These are phyloP conservation scores for Seiridium unicorne DNA, from an alignment of 2,329 filamentous ascomycete genomes.

Conservation along the genomic window DNA sequence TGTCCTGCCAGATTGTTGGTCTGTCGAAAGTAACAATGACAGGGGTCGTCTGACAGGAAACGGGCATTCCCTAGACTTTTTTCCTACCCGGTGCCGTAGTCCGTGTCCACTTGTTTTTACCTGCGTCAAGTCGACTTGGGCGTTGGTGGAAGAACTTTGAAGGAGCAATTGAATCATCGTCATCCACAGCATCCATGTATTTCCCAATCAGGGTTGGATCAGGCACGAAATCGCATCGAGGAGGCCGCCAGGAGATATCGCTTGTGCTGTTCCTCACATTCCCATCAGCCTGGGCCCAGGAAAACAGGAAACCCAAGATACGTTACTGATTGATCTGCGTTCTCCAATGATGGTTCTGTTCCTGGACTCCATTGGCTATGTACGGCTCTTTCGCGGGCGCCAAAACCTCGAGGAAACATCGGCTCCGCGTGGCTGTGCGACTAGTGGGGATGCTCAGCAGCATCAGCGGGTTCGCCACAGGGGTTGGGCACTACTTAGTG, in stretches of 20 bases:
- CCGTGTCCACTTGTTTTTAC: too few species aligned
- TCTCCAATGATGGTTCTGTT: background rate
- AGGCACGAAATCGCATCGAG: background rate
- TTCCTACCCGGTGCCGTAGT: too few species aligned
- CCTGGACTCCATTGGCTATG: background rate
- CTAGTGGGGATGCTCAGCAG: background rate
- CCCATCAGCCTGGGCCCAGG: background rate
- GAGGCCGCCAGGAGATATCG: background rate
- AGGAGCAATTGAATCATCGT: background rate
- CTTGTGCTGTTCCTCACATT: background rate
- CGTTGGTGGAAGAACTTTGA: background rate
- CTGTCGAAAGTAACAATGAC: too few species aligned
- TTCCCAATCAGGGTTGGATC: background rate
- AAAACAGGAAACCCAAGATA: background rate
- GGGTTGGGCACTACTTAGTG: background rate
- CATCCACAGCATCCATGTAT: background rate
- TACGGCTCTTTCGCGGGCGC: background rate
- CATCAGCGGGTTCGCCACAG: background rate
- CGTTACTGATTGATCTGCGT: background rate
- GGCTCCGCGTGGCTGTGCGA: slow-evolving; percentile 3
- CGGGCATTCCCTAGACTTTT: too few species aligned
- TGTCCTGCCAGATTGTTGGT: background rate
- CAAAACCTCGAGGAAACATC: background rate
- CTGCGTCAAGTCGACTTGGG: background rate
- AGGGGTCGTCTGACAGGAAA: too few species aligned